Base-by-base conservation (phyloP, 495 filamentous ascomycete genomes). In the Evansstolkia leycettana region DNA sequence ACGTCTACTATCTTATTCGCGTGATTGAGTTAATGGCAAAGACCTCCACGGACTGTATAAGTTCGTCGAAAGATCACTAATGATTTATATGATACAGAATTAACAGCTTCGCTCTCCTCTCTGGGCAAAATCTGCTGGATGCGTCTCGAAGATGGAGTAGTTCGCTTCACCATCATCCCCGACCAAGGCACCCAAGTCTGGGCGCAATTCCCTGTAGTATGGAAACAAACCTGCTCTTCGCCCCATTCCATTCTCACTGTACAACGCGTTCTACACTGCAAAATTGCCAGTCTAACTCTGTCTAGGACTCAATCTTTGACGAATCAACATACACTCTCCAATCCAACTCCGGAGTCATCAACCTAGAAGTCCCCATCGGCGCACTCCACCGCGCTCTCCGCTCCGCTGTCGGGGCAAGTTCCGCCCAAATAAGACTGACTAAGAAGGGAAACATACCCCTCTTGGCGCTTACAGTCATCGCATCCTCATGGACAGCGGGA, bases 161-260 rank as follows among this genome's bases (percentile, higher is more conserved):
- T 93, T 38, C 86, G 85, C 45, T 94, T 98, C 65, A 95, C 92
- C 37, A 81, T 94, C 51, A 87, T 94, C 42, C 85, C 87, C 5
- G 87, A 94, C 44, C 77, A 81, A 47, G 86, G 90, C 15, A 86
- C 86, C 8, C 87, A 95, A 69, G 90, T 96, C 19, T 98, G 92
- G 90, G 82, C 88, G 0, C 52, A 62, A 33, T 51, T 68, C 11
- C 62, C 62, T 8, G 56, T 64, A 14, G 87, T 94, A 67, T 47
- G 84, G 16, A 23, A 23, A 23, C 20, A 23, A 8, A 15, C 35
- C 17, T n/a, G n/a, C n/a, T n/a, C n/a, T n/a, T n/a, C n/a, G n/a
- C n/a, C n/a, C n/a, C n/a, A n/a, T n/a, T n/a, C n/a, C n/a, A n/a
- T n/a, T n/a, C n/a, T n/a, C n/a, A n/a, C n/a, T n/a, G n/a, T n/a